These are phyloP conservation scores for Naganishia friedmannii DNA, from an alignment of 768 basidiomycete genomes.

Conservation along the genomic window DNA sequence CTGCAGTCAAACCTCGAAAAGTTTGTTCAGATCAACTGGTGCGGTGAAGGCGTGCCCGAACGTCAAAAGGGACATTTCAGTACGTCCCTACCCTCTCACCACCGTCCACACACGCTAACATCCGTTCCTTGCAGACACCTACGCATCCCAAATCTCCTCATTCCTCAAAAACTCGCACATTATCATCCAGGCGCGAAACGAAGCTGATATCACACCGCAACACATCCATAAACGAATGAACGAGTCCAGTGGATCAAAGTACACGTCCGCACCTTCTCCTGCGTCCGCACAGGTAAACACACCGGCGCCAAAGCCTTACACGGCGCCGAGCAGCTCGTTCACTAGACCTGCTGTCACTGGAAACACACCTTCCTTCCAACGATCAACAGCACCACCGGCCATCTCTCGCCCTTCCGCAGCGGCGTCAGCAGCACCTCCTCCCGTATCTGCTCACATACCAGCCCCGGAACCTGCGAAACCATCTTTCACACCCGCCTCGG, in stretches of 20 bases:
- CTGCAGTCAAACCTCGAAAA: conserved; percentile 74
- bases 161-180: conserved; percentile 69
- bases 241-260: conserved; percentile 84
- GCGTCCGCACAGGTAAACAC: conserved; percentile 52
- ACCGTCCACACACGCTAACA: background rate
- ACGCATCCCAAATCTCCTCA: conserved; percentile 68
- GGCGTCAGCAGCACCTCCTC: conserved; percentile 35
- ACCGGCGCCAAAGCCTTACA: conserved; percentile 49
- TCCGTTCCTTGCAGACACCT: conserved; percentile 57
- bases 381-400: conserved; percentile 38
- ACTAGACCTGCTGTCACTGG: conserved; percentile 10
- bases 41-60: conserved; percentile 93
- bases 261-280: conserved; percentile 55
- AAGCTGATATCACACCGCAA: conserved; percentile 67
- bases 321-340: conserved; percentile 53
- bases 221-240: conserved; percentile 83
- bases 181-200: conserved; percentile 48
- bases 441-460: conserved; percentile 29
- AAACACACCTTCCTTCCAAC: conserved; percentile 29
- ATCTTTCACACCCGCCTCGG: conserved; percentile 22
- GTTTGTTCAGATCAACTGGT: conserved; percentile 95
- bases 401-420: conserved; percentile 7
- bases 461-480: conserved; percentile 38
- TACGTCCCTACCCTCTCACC: conserved; percentile 35
- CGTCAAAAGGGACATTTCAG: conserved; percentile 85